Evolutionary conservation across 164 flowering plant species (phyloP), one percentile per base, ranked within the genome.

Genomic region (Nymphaea colorata): DNA sequence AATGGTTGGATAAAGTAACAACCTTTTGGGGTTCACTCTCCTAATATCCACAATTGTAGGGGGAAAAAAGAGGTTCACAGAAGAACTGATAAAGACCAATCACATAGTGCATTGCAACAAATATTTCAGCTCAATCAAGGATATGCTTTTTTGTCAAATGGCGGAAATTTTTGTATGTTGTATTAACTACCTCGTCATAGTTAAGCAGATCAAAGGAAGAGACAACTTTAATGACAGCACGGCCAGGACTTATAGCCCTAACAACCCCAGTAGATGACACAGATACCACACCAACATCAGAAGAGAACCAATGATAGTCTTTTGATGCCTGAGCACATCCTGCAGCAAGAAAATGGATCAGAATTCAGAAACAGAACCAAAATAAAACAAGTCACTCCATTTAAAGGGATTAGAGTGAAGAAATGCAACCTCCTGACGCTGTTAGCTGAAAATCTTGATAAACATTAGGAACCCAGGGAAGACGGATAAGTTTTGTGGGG

Each of bases 231-330:
- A 89, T 73, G 69, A 82, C 84, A 72, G 88, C 90, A 80, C 82
- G 82, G 62, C 98, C 97, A 74, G 90, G 95, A 77, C 79, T 81
- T 71, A 83, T 91, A 70, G 95, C 91, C 79, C 81, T 85, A 71
- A 88, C 77, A 75, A 87, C 77, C 69, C 98, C 95, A 69, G 81
- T 77, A 67, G 85, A 77, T 71, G 96, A 86, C 67, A 91, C 84
- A 45, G 88, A 84, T 36, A 84, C 82, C 72, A 72, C 82, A 65
- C 77, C 70, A 75, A 67, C 65, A 74, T 91, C 96, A 65, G 96
- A 91, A 44, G 97, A 86, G 78, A 86, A 80, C 98, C 98, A 94
- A 74, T 78, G 84, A 72, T 83, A 91, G 76, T 88, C 97, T 67
- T 78, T 78, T 47, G 82, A 73, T 66, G 81, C 62, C 69, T 80